Evolutionary conservation across 73 alveolate genomes (phyloP).

Genomic region (Tetrahymena borealis): DNA sequence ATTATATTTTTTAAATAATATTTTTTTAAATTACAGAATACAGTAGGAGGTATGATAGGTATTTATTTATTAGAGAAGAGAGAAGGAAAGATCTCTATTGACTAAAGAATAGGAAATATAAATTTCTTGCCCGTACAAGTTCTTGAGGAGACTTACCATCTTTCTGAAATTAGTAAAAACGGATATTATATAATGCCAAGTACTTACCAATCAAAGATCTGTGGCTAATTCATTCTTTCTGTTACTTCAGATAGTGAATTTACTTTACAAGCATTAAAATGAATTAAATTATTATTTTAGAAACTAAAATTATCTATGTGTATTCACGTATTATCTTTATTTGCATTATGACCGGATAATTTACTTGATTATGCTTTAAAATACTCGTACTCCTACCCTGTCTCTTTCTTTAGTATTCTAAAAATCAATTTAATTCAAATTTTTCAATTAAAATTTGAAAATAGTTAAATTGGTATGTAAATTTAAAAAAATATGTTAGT

Average conservation of each 20-base stretch:
- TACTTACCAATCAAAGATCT: constrained; percentile 82
- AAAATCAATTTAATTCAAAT: too few species aligned
- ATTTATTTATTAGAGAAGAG: constrained; percentile 67
- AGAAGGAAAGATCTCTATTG: constrained; percentile 35
- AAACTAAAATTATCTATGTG: not conserved
- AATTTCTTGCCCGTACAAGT: constrained; percentile 93
- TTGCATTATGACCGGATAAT: too few species aligned
- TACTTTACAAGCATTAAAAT: constrained; percentile 47
- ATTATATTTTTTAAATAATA: too few species aligned
- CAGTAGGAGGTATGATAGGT: constrained; percentile 90
- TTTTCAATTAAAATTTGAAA: too few species aligned
- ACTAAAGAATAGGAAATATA: constrained; percentile 25
- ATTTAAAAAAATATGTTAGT: too few species aligned
- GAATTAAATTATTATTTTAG: not conserved
- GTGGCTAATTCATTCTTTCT: constrained; percentile 79
- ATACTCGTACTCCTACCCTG: too few species aligned
- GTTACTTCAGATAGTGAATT: constrained; percentile 75
- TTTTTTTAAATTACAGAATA: constrained; percentile 15
- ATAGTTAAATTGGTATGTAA: too few species aligned
- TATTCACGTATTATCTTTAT: not conserved
- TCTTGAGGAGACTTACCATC: constrained; percentile 57
- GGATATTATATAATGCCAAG: constrained; percentile 95
- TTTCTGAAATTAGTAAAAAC: constrained; percentile 72
- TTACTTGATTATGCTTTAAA: too few species aligned
- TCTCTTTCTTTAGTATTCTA: too few species aligned